Conservation (phyloP, 495 filamentous ascomycete genomes). For the Beverwykella pulmonaria region DNA sequence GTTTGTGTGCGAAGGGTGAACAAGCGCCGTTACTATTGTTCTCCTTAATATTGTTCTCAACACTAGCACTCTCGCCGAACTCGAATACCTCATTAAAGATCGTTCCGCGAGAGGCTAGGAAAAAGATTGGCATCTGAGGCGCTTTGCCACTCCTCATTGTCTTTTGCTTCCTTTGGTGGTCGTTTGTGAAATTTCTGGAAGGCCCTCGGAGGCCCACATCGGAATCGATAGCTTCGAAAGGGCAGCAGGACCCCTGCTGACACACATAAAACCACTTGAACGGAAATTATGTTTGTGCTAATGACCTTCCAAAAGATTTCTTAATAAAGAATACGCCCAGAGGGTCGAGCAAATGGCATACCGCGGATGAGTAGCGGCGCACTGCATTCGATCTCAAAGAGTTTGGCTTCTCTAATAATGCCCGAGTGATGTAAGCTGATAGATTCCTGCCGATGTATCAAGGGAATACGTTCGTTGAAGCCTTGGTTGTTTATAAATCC, state of each 20-base stretch:
- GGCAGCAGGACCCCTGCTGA: too few species aligned
- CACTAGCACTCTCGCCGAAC: background rate
- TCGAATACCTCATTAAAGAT: background rate
- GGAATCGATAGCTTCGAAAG: background rate
- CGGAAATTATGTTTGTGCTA: background rate
- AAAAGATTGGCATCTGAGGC: background rate
- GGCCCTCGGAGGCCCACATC: background rate
- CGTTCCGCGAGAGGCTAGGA: background rate
- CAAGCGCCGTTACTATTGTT: constrained; percentile 17
- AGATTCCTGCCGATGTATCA: too few species aligned
- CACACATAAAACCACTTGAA: too few species aligned
- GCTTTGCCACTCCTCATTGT: background rate
- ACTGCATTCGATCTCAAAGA: too few species aligned
- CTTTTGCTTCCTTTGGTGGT: background rate
- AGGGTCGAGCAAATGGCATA: too few species aligned
- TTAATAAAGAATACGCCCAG: too few species aligned
- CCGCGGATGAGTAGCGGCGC: too few species aligned
- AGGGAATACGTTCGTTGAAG: too few species aligned
- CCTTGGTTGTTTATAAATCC: too few species aligned
- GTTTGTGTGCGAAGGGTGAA: background rate
- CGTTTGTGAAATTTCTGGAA: background rate
- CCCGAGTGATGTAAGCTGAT: too few species aligned
- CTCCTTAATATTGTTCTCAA: constrained; percentile 19
- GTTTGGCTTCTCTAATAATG: too few species aligned
- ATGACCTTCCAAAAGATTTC: too few species aligned